Evolutionary conservation across 2,329 filamentous ascomycete species (phyloP).

Genomic region (Aureobasidium uvarum): DNA sequence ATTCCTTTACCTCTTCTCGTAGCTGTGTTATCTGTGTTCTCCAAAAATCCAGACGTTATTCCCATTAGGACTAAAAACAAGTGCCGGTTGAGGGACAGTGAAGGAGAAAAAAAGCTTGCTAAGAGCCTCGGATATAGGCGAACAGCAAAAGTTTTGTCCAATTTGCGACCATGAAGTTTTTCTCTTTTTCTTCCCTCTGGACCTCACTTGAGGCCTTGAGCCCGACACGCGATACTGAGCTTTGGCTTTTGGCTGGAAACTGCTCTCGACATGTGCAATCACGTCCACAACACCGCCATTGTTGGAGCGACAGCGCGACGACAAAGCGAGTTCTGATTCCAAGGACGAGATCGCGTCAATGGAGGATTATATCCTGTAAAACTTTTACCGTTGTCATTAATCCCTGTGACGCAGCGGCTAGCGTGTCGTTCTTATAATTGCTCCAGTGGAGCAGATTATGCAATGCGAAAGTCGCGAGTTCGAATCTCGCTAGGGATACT

Average conservation of each 20-base stretch:
- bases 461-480: conserved; percentile 27
- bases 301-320: neutral
- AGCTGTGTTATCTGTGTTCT: neutral
- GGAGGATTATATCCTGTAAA: neutral
- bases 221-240: neutral
- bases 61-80: too few relatives aligned
- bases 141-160: conserved; percentile 3
- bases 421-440: conserved; percentile 51
- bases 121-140: conserved; percentile 2
- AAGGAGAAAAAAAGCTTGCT: neutral
- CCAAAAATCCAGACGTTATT: neutral
- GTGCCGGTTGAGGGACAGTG: too few relatives aligned
- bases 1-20: neutral
- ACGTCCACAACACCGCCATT: neutral
- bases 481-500: conserved; percentile 26
- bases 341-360: accelerated
- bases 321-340: too few relatives aligned
- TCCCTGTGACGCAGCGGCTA: conserved; percentile 31
- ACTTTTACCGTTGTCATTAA: conserved; percentile 3
- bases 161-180: neutral
- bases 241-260: neutral
- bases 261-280: neutral
- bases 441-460: conserved; percentile 21
- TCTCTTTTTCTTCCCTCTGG: neutral
- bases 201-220: neutral